Evolutionary conservation across 306 rosid species (phyloP), one percentile per base, ranked within the genome.

Genomic region (Quercus aquifolioides): DNA sequence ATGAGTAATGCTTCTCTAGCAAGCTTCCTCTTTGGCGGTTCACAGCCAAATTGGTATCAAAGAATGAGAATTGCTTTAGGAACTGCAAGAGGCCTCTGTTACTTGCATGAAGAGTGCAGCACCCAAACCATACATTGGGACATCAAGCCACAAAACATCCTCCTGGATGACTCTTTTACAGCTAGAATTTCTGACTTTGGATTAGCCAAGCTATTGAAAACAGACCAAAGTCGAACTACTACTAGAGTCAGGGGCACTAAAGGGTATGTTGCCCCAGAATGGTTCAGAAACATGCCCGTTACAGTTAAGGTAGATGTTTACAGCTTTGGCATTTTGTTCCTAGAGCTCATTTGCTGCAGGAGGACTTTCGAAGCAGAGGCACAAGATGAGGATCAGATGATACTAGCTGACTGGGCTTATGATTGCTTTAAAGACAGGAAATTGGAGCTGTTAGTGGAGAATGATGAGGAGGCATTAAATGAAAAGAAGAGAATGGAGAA

Each of bases 61-160:
- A 23, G 85, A 52, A 77, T 69, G 6, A 67, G 65, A 63, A 86
- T 86, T 20, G 87, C 83, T 17, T 43, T 46, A 14, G 84, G 81
- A 23, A 38, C 77, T 63, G 79, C 84, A 17, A 77, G 38, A 52
- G 87, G 67, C 57, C 63, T 80, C 31, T 5, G 57, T 55, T 76
- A 84, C 23, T 80, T 84, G 25, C 87, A 77, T n/a, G 87, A 86
- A 74, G 89, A 86, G 35, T 83, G 85, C 55, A 65, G 7, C 71
- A 69, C 79, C 2, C 83, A 78, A 41, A 86, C 71, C 69, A 78
- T 80, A 21, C 89, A 83, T 6, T 86, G 85, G 3, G 87, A 84
- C 35, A 84, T 80, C 65, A 84, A 84, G 79, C 87, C 87, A 31
- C 84, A 84, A 31, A 84, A 80, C 83, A 86, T 86, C 33, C 87